These are phyloP conservation scores for Podila epigama DNA, from an alignment of 192 early-diverging fungal genomes.

Conservation along the genomic window DNA sequence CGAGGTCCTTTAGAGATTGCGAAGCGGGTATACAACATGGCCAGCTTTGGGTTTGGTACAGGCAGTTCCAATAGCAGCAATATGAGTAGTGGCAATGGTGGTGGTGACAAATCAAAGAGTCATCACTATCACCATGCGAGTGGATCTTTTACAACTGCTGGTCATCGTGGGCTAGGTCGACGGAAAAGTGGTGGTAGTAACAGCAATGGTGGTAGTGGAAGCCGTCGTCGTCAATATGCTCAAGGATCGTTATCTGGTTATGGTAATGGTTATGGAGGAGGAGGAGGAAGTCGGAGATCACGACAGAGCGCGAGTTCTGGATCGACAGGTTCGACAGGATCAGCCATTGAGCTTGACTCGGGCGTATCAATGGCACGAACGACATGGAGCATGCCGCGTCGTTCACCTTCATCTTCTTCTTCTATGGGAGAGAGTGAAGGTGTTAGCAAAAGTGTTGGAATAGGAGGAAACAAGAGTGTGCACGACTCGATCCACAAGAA, in stretches of 20 bases:
- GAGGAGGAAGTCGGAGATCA: neutral
- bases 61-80: neutral
- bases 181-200: neutral
- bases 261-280: no score
- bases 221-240: no score
- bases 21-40: conserved; percentile 23
- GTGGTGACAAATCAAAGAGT: no score
- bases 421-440: neutral
- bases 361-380: neutral
- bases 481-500: no score
- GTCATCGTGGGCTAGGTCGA: neutral
- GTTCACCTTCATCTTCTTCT: neutral
- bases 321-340: conserved; percentile 11
- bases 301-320: neutral
- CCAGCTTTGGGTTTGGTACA: conserved; percentile 24
- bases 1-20: conserved; percentile 36
- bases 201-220: no score
- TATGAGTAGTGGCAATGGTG: no score
- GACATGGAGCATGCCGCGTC: neutral
- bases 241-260: no score
- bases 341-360: conserved; percentile 31
- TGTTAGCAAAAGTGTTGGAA: no score
- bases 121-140: no score
- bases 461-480: no score
- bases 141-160: no score